Conservation (phyloP, 2,329 filamentous ascomycete species). For the Colletotrichum sp. region DNA sequence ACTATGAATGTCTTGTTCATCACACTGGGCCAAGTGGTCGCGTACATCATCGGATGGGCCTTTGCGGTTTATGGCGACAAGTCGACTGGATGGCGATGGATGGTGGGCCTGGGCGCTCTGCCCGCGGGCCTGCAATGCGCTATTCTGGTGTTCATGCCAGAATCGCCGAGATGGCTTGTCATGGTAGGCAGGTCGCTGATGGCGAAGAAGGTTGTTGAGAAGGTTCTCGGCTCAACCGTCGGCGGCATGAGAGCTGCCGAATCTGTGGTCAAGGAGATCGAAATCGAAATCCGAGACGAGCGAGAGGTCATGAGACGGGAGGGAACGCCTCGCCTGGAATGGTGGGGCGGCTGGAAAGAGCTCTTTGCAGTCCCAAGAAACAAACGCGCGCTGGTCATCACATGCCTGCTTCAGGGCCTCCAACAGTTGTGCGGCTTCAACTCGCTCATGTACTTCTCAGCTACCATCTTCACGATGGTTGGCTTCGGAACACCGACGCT, state of each 20-base stretch:
- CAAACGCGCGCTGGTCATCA: constrained; percentile 79
- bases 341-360: constrained; percentile 56
- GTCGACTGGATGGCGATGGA: constrained; percentile 81
- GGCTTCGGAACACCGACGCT: constrained; percentile 81
- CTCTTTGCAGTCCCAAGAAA: constrained; percentile 66
- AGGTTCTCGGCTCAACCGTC: constrained; percentile 63
- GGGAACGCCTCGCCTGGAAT: constrained; percentile 37
- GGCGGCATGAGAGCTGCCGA: constrained; percentile 56
- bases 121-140: constrained; percentile 76
- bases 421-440: constrained; percentile 94
- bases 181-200: constrained; percentile 65
- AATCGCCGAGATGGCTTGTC: constrained; percentile 89
- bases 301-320: constrained; percentile 55
- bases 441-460: constrained; percentile 91
- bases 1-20: constrained; percentile 85
- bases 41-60: constrained; percentile 83
- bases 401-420: constrained; percentile 83
- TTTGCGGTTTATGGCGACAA: constrained; percentile 62
- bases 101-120: constrained; percentile 83
- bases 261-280: constrained; percentile 70
- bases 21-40: constrained; percentile 86
- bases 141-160: constrained; percentile 77
- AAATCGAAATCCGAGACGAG: constrained; percentile 77
- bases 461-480: constrained; percentile 79
- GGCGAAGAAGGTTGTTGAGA: constrained; percentile 69